Conservation (phyloP, 1,284 basidiomycete species). For the Trametes pubescens region DNA sequence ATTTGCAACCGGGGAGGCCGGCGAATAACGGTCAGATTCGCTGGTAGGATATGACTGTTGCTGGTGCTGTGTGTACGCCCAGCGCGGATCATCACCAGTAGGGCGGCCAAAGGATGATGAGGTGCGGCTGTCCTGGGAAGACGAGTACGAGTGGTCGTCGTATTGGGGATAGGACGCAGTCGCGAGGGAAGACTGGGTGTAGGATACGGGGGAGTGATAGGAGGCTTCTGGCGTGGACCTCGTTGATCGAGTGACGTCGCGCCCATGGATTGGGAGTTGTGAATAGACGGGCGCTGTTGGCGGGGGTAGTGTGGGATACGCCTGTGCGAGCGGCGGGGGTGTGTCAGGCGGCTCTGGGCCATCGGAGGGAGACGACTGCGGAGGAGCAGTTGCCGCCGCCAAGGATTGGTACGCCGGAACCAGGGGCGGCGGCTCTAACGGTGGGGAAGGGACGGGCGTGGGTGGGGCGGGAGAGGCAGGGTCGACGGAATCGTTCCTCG, state of each 20-base stretch:
- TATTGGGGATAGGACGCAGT: conserved; percentile 15
- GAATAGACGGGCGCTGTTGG: conserved; percentile 30
- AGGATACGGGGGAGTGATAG: conserved; percentile 27
- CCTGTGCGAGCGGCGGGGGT: conserved; percentile 40
- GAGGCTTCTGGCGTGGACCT: conserved; percentile 37
- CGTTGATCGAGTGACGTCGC: conserved; percentile 31
- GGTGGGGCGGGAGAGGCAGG: conserved; percentile 30
- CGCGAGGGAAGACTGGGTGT: conserved; percentile 24
- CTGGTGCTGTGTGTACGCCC: conserved; percentile 29
- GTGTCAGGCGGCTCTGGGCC: conserved; percentile 41
- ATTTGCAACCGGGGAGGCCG: conserved; percentile 21
- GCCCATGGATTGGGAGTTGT: conserved; percentile 19
- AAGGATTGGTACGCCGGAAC: conserved; percentile 25
- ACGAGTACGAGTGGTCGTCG: conserved; percentile 24
- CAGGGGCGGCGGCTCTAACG: conserved; percentile 35
- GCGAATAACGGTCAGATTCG: conserved; percentile 30
- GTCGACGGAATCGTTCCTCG: conserved; percentile 21
- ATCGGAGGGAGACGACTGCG: not conserved
- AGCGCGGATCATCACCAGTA: conserved; percentile 22
- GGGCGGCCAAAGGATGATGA: conserved; percentile 22
- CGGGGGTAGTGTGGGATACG: conserved; percentile 30
- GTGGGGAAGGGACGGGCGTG: conserved; percentile 32
- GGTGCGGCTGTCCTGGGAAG: conserved; percentile 27
- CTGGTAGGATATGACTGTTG: conserved; percentile 26
- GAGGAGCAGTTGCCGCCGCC: conserved; percentile 3